phyloP scores from a whole-genome alignment of 2,329 filamentous ascomycete genomes.

The Penicillium sumatraense region DNA sequence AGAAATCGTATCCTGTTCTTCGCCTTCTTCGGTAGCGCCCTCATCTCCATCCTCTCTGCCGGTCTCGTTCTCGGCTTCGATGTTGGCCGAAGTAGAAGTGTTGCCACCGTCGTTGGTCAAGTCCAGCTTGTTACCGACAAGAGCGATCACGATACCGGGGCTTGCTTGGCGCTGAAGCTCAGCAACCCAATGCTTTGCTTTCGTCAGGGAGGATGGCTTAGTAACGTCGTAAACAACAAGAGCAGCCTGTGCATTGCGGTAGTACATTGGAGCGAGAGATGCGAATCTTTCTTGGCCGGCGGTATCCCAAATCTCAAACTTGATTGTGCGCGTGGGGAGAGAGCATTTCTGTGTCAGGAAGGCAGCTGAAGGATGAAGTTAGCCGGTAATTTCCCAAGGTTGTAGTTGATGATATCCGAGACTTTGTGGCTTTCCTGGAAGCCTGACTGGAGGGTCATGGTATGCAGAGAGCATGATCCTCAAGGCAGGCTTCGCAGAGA shows the following conservation, averaged over 20 bases:
- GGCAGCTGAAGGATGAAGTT: slow-evolving; percentile 65
- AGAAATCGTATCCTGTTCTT: slow-evolving; percentile 64
- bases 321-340: slow-evolving; percentile 79
- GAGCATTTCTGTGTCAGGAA: slow-evolving; percentile 99
- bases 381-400: slow-evolving; percentile 9
- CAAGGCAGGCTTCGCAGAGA: not conserved
- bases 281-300: slow-evolving; percentile 97
- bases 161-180: slow-evolving; percentile 96
- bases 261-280: slow-evolving; percentile 97
- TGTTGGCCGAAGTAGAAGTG: slow-evolving; percentile 35
- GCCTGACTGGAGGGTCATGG: not conserved
- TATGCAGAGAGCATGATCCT: not conserved
- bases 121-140: slow-evolving; percentile 97
- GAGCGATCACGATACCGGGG: slow-evolving; percentile 93
- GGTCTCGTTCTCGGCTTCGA: slow-evolving; percentile 46
- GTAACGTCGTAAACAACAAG: slow-evolving; percentile 99
- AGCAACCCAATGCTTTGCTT: slow-evolving; percentile 98
- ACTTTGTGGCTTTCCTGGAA: not conserved
- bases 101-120: slow-evolving; percentile 68
- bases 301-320: slow-evolving; percentile 96
- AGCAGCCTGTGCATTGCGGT: slow-evolving; percentile 96
- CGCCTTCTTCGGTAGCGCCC: slow-evolving; percentile 54
- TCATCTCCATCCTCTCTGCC: slow-evolving; percentile 39
- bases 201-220: slow-evolving; percentile 90
- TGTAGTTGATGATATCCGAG: not conserved